A percentile compares a stretch with the other conserved stretches of the same genome.
Evolutionary conservation across 129 eudicot genomes (phyloP).

Genomic region (Artemisia tridentata): DNA sequence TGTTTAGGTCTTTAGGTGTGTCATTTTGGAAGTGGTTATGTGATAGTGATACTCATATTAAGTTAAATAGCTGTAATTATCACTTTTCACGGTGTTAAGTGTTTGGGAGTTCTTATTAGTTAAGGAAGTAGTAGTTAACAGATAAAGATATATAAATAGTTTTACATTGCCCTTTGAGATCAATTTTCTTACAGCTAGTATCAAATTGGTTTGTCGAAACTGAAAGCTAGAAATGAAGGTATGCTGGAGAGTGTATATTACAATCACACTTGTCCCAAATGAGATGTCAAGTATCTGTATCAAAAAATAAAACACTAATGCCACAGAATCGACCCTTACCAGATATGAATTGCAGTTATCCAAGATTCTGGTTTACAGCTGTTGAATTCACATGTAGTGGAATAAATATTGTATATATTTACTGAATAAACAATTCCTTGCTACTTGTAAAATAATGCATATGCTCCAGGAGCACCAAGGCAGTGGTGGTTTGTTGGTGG

Average conservation of each 20-base stretch:
- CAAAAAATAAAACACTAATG: background rate
- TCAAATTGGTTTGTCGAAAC: background rate
- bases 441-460: slow-evolving; percentile 36
- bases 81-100: too few species aligned
- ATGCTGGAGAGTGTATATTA: background rate
- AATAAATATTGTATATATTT: background rate
- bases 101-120: too few species aligned
- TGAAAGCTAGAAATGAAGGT: background rate
- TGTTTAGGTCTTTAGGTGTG: too few species aligned
- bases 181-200: background rate
- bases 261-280: background rate
- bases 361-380: background rate
- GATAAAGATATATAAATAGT: background rate
- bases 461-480: slow-evolving; percentile 97
- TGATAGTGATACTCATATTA: too few species aligned
- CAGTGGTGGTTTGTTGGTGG: slow-evolving; percentile 99
- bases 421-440: background rate
- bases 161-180: background rate
- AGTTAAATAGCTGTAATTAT: too few species aligned
- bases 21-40: too few species aligned
- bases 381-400: background rate
- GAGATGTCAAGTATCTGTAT: too few species aligned
- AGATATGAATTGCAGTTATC: slow-evolving; percentile 9
- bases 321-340: background rate
- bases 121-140: background rate